Evolutionary conservation across 371 early-diverging fungal species (phyloP).

Genomic region (Mortierella sp.): DNA sequence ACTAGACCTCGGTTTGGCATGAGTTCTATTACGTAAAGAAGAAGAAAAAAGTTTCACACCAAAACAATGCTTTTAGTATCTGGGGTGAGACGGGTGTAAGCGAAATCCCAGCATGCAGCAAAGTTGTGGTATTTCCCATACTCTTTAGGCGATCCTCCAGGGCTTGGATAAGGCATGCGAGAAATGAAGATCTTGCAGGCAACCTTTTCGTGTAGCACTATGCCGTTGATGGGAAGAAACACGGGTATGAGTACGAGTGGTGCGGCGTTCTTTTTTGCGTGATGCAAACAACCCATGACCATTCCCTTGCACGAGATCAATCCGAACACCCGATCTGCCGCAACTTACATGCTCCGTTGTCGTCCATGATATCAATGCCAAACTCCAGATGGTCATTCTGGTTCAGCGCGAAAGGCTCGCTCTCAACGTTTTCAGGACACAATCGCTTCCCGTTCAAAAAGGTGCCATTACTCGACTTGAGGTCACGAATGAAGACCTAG

Average conservation of each 20-base stretch:
- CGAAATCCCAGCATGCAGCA: background rate
- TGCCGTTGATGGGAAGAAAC: background rate
- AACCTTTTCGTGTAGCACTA: constrained; percentile 79
- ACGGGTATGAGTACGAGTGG: background rate
- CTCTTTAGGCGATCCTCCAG: constrained; percentile 49
- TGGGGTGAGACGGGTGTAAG: too few species aligned
- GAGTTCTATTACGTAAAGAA: constrained; percentile 6
- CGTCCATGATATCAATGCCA: constrained; percentile 87
- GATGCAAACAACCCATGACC: background rate
- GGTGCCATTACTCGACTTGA: constrained; percentile 88
- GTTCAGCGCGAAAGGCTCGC: constrained; percentile 69
- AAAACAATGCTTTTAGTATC: background rate
- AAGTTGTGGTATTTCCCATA: constrained; percentile 8
- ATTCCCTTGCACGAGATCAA: background rate
- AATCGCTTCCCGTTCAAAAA: constrained; percentile 84
- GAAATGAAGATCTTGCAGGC: constrained; percentile 66
- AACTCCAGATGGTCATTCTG: constrained; percentile 81
- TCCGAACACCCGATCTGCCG: background rate
- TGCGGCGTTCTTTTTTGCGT: background rate
- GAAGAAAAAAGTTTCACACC: background rate
- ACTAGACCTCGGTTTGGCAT: constrained; percentile 15
- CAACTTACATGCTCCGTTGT: constrained; percentile 57
- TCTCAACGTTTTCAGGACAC: constrained; percentile 74
- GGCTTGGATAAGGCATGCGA: constrained; percentile 30
- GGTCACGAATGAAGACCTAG: constrained; percentile 80